Evolutionary conservation across 257 asterid genomes (phyloP), one percentile per base, ranked within the genome.

Genomic region (Nicotiana paniculata): DNA sequence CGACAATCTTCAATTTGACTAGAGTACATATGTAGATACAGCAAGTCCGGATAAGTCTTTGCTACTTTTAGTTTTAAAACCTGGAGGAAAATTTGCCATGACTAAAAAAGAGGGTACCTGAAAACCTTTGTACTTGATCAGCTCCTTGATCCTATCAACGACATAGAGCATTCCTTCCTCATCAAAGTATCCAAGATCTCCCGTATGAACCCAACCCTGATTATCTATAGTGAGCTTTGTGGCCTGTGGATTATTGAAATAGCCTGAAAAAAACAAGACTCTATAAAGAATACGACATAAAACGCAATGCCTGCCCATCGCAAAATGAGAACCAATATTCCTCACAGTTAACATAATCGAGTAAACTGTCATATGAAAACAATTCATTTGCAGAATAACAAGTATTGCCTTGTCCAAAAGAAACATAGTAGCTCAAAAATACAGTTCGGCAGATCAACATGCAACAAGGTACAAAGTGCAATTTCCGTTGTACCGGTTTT

Each of bases 141-240:
- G 97, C 84, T 96, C 98, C 84, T 96, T 94, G 57, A 96, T 92
- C 57, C 98, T 93, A 85, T 96, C 99, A 85, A 96, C 99, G 59
- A 96, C 97, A 68, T 66, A 93, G 69, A 96, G 88, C 70, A 87
- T 95, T 80, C 99, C 99, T 24, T 87, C 92, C 53, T 92, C 98
- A 54, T 94, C 93, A 46, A 96, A 94, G 87, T 92, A 94, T 80
- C 99, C 99, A 80, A 96, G 94, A 90, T 96, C 99, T 80, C 99
- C 99, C 0, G 99, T 94, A 77, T 91, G 98, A 18, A 96, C 93
- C 97, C 97, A 96, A n/a, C 97, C 93, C 65, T 90, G 97, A 86
- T 88, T 93, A 90, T 96, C 99, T 58, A 94, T 91, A 4, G 97
- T 93, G 72, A 91, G 97, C 85, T 91, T 87, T 26, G 98, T 94